Evolutionary conservation across 225 moss, liverwort and hornwort species (phyloP), one percentile per base, ranked within the genome.

Genomic region (Asterella californica): DNA sequence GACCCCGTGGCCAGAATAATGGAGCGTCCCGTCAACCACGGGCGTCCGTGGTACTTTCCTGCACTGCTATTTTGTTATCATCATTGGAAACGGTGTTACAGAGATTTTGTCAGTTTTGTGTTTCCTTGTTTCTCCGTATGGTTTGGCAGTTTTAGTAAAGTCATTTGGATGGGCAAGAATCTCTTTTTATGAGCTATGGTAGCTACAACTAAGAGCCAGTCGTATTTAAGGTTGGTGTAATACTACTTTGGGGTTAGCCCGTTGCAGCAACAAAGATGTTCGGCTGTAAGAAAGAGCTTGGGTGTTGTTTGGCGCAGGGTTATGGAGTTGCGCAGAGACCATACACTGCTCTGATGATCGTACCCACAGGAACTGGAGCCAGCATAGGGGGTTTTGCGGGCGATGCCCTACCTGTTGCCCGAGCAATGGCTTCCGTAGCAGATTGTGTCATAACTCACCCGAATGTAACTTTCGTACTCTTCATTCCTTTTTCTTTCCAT

Each of bases 281-380:
- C 17, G 67, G 12, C 12, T 25, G 50, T 74, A 30, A 74, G 74
- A 32, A 53, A 54, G 50, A 33, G 29, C 30, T 52, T 29, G 72
- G 27, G 27, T 47, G 38, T 76, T 37, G 6, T 45, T 25, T 76
- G 79, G 75, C 53, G 50, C 82, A 85, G 85, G 85, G 80, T 42
- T 50, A 52, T 36, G 85, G 57, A 72, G 72, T 72, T 55, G 86
- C 67, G 73, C 91, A 88, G 70, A 92, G 88, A 75, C 88, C 96
- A 45, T 94, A 96, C 71, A 96, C 91, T 76, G 92, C 92, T 77
- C 88, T 96, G 45, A 89, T 96, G 96, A 90, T 94, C 70, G 92
- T 96, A 17, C 96, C 96, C 49, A 96, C 94, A 53, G 96, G 96
- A 72, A 96, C 94, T 67, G 96, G 96, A 55, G 91, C 96, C n/a